These are phyloP conservation scores for Monosporascus sp. DNA, from an alignment of 2,329 filamentous ascomycete genomes.

Conservation along the genomic window DNA sequence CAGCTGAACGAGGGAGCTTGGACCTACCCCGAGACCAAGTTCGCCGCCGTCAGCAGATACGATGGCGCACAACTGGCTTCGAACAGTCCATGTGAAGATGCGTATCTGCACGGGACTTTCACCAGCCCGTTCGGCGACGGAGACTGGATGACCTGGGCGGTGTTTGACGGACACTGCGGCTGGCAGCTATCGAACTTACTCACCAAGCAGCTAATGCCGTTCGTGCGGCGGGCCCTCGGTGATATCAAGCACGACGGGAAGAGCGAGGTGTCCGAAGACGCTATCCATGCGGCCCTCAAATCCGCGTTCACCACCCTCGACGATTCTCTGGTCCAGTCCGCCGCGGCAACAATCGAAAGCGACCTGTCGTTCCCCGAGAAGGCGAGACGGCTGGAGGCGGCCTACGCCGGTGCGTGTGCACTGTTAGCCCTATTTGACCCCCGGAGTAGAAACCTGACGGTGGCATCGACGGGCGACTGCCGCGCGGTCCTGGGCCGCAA, in stretches of 20 bases:
- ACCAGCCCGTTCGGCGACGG: slow-evolving; percentile 17
- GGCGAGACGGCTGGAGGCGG: slow-evolving; percentile 22
- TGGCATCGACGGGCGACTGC: slow-evolving; percentile 64
- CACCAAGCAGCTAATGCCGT: slow-evolving; percentile 24
- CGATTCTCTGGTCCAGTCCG: slow-evolving; percentile 23
- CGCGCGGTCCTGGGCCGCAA: slow-evolving; percentile 56
- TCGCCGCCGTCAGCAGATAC: slow-evolving; percentile 20
- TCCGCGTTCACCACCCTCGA: slow-evolving; percentile 34
- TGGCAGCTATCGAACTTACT: slow-evolving; percentile 30
- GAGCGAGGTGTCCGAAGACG: slow-evolving; percentile 13
- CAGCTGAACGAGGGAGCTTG: slow-evolving; percentile 24
- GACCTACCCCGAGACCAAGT: slow-evolving; percentile 10
- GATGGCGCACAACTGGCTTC: slow-evolving; percentile 28
- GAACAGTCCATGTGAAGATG: slow-evolving; percentile 29
- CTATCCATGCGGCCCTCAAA: slow-evolving; percentile 30
- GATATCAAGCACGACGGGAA: slow-evolving; percentile 11
- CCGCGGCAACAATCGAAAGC: slow-evolving; percentile 24
- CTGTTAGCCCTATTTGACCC: slow-evolving; percentile 56
- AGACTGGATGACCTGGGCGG: slow-evolving; percentile 28
- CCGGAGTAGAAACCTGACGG: slow-evolving; percentile 44
- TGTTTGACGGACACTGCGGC: slow-evolving; percentile 32
- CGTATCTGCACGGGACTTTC: slow-evolving; percentile 28
- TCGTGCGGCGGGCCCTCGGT: slow-evolving; percentile 21
- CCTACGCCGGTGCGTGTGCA: slow-evolving; percentile 26
- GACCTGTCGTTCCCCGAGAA: slow-evolving; percentile 23